Conservation (phyloP, 768 basidiomycete genomes). For the Auriscalpium orientale region DNA sequence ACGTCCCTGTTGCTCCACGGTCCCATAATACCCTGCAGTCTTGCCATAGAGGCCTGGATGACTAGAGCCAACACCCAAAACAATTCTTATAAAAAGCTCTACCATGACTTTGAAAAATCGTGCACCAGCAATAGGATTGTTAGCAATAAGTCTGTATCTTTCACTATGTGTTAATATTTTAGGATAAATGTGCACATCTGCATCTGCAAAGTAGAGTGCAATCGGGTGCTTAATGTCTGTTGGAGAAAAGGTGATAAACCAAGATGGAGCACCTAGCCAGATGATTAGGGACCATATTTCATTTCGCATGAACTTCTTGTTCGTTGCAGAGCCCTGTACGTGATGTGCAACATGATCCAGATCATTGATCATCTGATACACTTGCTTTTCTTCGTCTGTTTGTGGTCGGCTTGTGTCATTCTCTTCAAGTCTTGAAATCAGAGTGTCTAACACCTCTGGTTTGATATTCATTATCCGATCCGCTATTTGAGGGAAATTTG, state of each 20-base stretch:
- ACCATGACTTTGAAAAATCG: conserved; percentile 16
- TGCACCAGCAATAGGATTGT: conserved; percentile 14
- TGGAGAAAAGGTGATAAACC: conserved; percentile 19
- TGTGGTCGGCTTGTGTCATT: conserved; percentile 1
- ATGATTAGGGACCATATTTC: conserved; percentile 15
- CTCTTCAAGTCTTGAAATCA: neutral
- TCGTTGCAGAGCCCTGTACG: conserved; percentile 12
- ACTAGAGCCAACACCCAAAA: neutral
- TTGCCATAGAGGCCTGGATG: conserved; percentile 11
- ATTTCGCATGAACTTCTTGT: conserved; percentile 10
- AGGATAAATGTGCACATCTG: neutral
- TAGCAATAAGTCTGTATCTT: neutral
- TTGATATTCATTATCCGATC: conserved; percentile 2
- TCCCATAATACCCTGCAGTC: conserved; percentile 16
- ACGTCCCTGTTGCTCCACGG: neutral
- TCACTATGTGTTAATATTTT: neutral
- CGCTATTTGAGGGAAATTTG: conserved; percentile 6
- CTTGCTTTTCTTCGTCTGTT: conserved; percentile 2
- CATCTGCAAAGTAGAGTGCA: conserved; percentile 11
- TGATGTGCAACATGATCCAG: conserved; percentile 9
- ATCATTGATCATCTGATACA: conserved; percentile 6
- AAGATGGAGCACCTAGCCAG: conserved; percentile 9
- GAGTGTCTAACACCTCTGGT: neutral
- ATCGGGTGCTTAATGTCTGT: conserved; percentile 15
- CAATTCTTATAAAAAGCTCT: conserved; percentile 9